Evolutionary conservation across 164 flowering plant species (phyloP), one percentile per base, ranked within the genome.

Genomic region (Dillenia suffruticosa): DNA sequence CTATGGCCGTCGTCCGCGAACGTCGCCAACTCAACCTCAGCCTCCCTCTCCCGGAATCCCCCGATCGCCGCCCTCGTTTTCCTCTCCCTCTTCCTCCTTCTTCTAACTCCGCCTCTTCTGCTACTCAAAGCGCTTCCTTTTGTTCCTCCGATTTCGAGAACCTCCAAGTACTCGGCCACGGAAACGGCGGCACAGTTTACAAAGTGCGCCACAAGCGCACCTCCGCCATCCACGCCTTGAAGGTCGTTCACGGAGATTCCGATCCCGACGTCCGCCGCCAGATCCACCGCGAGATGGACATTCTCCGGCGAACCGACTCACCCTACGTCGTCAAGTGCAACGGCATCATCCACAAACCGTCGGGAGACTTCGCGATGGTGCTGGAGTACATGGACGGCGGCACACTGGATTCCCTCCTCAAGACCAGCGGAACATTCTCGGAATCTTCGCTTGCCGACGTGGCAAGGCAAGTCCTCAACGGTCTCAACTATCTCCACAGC

Each of bases 311-410:
- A 5, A 51, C 54, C 10, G 24, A 51, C 24, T 51, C 54, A 0
- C 54, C 54, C 9, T 51, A 26, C 40, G 5, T 5, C 40, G 22
- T 19, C 22, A 19, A 19, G 22, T 19, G 22, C 62, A 75, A 72
- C 59, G 82, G 61, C 1, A 68, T 74, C 46, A 68, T 70, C 70
- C 22, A 19, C 22, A 66, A 76, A 14, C 77, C 87, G 9, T 57
- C 72, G 44, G 92, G 89, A 0, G 92, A 84, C 54, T 65, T 84
- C 43, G 75, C 66, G 15, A 66, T 90, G 3, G 56, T 84, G 10
- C 68, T 90, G 78, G 92, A 90, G 73, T 83, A 81, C 75, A 84
- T 90, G 89, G 90, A 84, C 63, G 49, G 59, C 44, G 97, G 96
- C 1, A 65, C 90, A 1, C 77, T 90, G 0, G 88, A 81, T 10